phyloP scores from a whole-genome alignment of 148 eudicot genomes.

The Linanthus parryae region DNA sequence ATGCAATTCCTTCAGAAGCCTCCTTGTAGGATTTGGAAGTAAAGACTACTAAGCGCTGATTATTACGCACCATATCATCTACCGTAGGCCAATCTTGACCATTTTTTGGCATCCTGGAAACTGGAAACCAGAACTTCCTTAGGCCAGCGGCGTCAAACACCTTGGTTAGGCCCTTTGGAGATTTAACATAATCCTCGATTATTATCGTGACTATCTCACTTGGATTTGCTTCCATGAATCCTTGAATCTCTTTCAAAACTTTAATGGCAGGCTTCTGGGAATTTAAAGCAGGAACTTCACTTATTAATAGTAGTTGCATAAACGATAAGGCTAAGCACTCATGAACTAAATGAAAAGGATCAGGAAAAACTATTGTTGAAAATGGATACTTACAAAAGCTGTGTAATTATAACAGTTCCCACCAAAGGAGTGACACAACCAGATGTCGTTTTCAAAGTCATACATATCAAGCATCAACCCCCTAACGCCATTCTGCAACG shows the following conservation, averaged over 20 bases:
- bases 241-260: slow-evolving; percentile 67
- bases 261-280: slow-evolving; percentile 81
- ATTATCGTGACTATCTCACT: slow-evolving; percentile 74
- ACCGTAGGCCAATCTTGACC: slow-evolving; percentile 88
- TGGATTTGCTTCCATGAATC: slow-evolving; percentile 64
- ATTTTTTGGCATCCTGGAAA: slow-evolving; percentile 76
- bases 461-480: slow-evolving; percentile 98
- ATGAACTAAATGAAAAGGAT: background rate
- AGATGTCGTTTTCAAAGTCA: slow-evolving; percentile 78
- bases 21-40: slow-evolving; percentile 81
- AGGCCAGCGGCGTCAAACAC: slow-evolving; percentile 86
- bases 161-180: slow-evolving; percentile 79
- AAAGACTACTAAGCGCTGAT: slow-evolving; percentile 83
- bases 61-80: slow-evolving; percentile 70
- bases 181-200: slow-evolving; percentile 83
- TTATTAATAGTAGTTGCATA: background rate
- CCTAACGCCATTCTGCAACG: slow-evolving; percentile 83
- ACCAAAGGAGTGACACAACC: slow-evolving; percentile 94
- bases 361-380: background rate
- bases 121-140: slow-evolving; percentile 81
- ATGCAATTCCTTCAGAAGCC: slow-evolving; percentile 88
- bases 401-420: slow-evolving; percentile 83
- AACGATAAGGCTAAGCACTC: too few species aligned
- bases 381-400: slow-evolving; percentile 70
- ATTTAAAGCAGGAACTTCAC: background rate